Conservation (phyloP, 2,329 filamentous ascomycete genomes). For the Chalara sp. region DNA sequence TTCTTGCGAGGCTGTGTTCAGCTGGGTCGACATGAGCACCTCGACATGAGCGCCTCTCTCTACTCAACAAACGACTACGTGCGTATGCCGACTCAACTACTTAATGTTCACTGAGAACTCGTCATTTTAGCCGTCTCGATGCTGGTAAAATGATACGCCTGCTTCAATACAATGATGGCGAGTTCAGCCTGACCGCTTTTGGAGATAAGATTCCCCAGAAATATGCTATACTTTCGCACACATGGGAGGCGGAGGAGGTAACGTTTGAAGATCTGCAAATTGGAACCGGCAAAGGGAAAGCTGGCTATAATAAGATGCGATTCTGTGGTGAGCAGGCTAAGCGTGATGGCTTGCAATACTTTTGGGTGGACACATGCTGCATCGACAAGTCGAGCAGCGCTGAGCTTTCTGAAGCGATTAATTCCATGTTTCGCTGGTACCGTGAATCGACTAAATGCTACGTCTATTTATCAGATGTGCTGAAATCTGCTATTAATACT, state of each 20-base stretch:
- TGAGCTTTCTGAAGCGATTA: too few relatives aligned
- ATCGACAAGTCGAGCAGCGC: too few relatives aligned
- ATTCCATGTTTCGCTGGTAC: not conserved
- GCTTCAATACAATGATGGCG: not conserved
- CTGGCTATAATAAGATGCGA: not conserved
- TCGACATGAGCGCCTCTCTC: too few relatives aligned
- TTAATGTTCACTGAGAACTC: too few relatives aligned
- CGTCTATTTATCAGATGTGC: not conserved
- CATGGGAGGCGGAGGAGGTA: not conserved
- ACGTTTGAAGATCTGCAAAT: not conserved
- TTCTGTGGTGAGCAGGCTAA: not conserved
- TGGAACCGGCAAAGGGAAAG: not conserved
- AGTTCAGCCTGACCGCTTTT: not conserved
- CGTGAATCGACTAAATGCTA: not conserved
- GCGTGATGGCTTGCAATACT: not conserved
- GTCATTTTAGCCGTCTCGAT: too few relatives aligned
- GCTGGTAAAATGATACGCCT: too few relatives aligned
- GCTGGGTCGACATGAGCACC: too few relatives aligned
- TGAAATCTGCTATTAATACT: not conserved
- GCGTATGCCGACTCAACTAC: too few relatives aligned
- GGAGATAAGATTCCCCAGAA: not conserved
- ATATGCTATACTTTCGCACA: not conserved
- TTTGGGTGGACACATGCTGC: not conserved
- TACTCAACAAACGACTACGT: too few relatives aligned
- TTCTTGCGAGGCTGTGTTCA: too few relatives aligned